Percentiles rank a stretch among this genome's conserved stretches.
Conservation (phyloP, 345 rosid genomes). For the Lumnitzera racemosa region DNA sequence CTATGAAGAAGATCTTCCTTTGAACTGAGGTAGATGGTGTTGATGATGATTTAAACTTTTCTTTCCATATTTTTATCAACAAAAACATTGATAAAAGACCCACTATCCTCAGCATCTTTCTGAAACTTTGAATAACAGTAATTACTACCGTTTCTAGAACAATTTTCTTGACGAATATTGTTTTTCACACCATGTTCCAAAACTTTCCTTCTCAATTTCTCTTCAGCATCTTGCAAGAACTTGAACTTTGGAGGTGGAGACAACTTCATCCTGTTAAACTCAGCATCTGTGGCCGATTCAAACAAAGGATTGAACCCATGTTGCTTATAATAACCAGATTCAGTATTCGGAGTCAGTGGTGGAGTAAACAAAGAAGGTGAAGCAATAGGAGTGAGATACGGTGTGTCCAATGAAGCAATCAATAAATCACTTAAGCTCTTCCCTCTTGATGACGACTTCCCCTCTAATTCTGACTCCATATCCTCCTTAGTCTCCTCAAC, state of each 20-base stretch:
- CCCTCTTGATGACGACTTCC: constrained; percentile 43
- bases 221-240: constrained; percentile 94
- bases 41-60: constrained; percentile 15
- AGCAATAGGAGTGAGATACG: constrained; percentile 79
- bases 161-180: constrained; percentile 12
- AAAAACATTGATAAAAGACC: constrained; percentile 41
- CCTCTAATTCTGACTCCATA: constrained; percentile 68
- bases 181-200: constrained; percentile 26
- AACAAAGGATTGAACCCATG: constrained; percentile 41
- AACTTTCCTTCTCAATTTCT: constrained; percentile 49
- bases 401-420: constrained; percentile 65
- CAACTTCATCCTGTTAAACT: constrained; percentile 54
- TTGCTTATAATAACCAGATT: constrained; percentile 22
- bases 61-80: constrained; percentile 37
- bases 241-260: constrained; percentile 89
- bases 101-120: constrained; percentile 41
- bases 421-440: constrained; percentile 62
- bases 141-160: constrained; percentile 6
- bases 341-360: constrained; percentile 63
- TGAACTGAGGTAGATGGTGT: constrained; percentile 12
- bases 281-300: constrained; percentile 68
- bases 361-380: constrained; percentile 90
- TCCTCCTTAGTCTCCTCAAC: constrained; percentile 82
- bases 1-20: constrained; percentile 29
- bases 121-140: constrained; percentile 15